Evolutionary conservation across 2,329 filamentous ascomycete genomes (phyloP), one percentile per base, ranked within the genome.

Genomic region (Stachybotrys chartarum): DNA sequence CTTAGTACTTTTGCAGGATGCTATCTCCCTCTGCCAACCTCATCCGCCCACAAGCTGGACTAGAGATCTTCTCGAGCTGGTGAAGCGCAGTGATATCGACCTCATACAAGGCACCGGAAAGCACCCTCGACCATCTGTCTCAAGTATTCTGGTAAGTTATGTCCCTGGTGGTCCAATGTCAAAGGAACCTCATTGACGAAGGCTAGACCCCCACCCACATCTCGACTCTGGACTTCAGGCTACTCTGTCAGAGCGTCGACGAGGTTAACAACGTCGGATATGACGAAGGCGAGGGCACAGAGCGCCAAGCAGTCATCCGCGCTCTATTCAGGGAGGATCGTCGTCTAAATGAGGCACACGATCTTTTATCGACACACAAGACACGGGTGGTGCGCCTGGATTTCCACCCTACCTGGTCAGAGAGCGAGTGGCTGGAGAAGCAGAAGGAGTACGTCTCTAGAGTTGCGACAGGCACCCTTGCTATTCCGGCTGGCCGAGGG

Each of bases 241-340:
- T 85, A n/a, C 85, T 96, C 35, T 93, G 90, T 60, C 79, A 84
- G 57, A 82, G 79, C 45, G 75, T 82, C 1, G 85, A 90, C 49
- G 79, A 84, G 45, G 75, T 80, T 55, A 79, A 75, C 55, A 76
- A 72, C 49, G 80, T 82, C 49, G 80, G 84, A 0, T 84, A 87
- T 54, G 88, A 94, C 60, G 90, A 90, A 50, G 87, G 88, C 6
- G 88, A 91, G 55, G 92, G 94, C 67, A 87, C 87, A 35, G 90
- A 96, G 65, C 84, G 91, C 31, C 86, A 93, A 68, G 81, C 86
- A 10, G 85, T 97, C 7, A 95, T 94, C 32, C 85, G 86, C 53
- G 78, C 94, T 8, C 86, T 99, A 31, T 99, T 97, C 78, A 87
- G 86, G 57, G 91, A 97, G 61, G 94, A 99, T 65, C 85, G 91